Conservation (phyloP, 106 monocot species). For the Dendrobium nobile region DNA sequence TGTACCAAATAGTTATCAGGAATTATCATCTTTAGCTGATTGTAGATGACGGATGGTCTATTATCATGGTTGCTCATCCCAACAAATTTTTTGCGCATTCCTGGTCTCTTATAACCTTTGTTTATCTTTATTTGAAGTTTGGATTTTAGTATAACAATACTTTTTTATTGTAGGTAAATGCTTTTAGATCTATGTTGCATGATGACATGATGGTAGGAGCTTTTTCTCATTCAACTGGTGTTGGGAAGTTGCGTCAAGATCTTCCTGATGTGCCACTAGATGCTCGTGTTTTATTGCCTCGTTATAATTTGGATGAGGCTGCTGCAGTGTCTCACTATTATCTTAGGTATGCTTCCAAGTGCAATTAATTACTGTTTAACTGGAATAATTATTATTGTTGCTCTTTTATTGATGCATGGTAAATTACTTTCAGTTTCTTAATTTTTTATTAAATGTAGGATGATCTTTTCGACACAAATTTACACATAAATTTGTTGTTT, state of each 20-base stretch:
- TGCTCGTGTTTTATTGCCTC: conserved; percentile 74
- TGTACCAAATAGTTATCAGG: background rate
- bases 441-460: background rate
- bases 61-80: background rate
- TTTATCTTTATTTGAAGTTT: background rate
- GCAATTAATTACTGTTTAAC: background rate
- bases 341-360: conserved; percentile 50
- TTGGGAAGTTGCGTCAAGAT: conserved; percentile 89
- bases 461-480: background rate
- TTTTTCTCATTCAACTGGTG: conserved; percentile 96
- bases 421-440: background rate
- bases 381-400: background rate
- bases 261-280: conserved; percentile 83
- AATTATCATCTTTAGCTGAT: background rate
- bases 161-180: conserved; percentile 54
- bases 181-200: conserved; percentile 90
- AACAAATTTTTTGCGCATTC: background rate
- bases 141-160: background rate
- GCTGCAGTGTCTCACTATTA: conserved; percentile 87
- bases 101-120: background rate
- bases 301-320: conserved; percentile 82
- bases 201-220: conserved; percentile 96
- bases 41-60: background rate
- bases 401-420: background rate
- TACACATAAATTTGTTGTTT: background rate